These are phyloP conservation scores for Plasmodium malariae DNA, from an alignment of 169 alveolate genomes.

Conservation along the genomic window DNA sequence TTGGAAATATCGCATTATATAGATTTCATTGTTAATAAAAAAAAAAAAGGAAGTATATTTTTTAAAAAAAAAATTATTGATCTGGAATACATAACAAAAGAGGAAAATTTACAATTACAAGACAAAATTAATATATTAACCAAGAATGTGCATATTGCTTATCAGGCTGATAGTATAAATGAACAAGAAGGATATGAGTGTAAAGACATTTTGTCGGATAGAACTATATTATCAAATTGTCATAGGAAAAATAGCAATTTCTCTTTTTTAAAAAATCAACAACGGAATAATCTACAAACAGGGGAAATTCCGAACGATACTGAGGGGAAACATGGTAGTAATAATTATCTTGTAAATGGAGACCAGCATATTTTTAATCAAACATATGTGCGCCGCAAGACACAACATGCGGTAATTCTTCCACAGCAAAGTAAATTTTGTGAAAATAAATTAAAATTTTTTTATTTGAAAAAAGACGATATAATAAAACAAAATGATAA, in stretches of 20 bases:
- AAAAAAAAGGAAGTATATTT: constrained; percentile 61
- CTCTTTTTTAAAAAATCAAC: background rate
- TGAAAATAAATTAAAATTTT: background rate
- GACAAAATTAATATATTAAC: constrained; percentile 39
- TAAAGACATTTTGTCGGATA: no score
- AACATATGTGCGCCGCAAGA: background rate
- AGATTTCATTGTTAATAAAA: constrained; percentile 33
- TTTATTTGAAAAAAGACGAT: constrained; percentile 16
- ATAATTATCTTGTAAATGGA: background rate
- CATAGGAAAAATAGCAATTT: background rate
- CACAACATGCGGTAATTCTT: background rate
- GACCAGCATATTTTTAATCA: background rate
- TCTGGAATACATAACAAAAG: constrained; percentile 25
- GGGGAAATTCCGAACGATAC: background rate
- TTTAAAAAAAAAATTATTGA: constrained; percentile 54
- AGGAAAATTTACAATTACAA: constrained; percentile 41
- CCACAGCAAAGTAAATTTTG: background rate
- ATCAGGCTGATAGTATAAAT: background rate
- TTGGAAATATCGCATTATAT: constrained; percentile 24
- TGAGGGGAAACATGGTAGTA: background rate
- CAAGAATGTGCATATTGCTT: background rate
- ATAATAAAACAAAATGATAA: background rate
- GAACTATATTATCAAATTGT: no score
- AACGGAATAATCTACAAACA: background rate
- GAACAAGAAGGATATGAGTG: no score